Conservation (phyloP, 768 basidiomycete species). For the Tubosaeta sp. region DNA sequence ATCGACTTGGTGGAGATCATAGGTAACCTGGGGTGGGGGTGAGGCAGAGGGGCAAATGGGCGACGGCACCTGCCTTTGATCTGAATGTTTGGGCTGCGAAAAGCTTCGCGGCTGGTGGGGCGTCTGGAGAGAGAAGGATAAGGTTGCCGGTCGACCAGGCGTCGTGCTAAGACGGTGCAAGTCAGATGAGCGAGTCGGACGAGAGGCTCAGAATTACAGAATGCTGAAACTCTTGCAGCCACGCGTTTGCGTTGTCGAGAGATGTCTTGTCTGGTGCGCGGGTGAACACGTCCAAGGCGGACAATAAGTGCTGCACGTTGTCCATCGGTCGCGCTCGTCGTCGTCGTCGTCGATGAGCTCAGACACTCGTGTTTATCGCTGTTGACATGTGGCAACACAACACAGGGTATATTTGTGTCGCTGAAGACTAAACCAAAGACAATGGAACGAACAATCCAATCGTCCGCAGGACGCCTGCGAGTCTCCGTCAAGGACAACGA, state of each 20-base stretch:
- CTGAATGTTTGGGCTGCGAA: constrained; percentile 98
- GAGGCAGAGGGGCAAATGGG: constrained; percentile 20
- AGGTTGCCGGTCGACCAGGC: constrained; percentile 96
- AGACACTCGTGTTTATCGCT: constrained; percentile 21
- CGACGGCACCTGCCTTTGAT: constrained; percentile 64
- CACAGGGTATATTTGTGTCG: constrained; percentile 31
- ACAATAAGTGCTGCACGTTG: constrained; percentile 66
- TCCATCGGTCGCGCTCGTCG: constrained; percentile 43
- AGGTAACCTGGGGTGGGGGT: constrained; percentile 70
- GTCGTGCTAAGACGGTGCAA: constrained; percentile 74
- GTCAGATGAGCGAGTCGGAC: constrained; percentile 64
- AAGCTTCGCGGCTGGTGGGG: constrained; percentile 74
- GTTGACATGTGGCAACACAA: constrained; percentile 33
- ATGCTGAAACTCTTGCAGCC: constrained; percentile 99
- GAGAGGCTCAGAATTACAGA: constrained; percentile 78
- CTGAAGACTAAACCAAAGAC: constrained; percentile 5
- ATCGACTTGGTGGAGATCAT: constrained; percentile 89
- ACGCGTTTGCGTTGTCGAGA: constrained; percentile 84
- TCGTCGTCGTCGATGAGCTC: constrained; percentile 9
- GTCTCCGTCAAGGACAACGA: constrained; percentile 37
- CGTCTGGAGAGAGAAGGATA: constrained; percentile 78
- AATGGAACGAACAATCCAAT: constrained; percentile 18
- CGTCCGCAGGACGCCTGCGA: constrained; percentile 15
- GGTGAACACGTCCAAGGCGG: constrained; percentile 76
- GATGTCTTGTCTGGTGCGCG: constrained; percentile 79